These are phyloP conservation scores for Umbelopsis sp. DNA, from an alignment of 192 early-diverging fungal genomes.

Conservation along the genomic window DNA sequence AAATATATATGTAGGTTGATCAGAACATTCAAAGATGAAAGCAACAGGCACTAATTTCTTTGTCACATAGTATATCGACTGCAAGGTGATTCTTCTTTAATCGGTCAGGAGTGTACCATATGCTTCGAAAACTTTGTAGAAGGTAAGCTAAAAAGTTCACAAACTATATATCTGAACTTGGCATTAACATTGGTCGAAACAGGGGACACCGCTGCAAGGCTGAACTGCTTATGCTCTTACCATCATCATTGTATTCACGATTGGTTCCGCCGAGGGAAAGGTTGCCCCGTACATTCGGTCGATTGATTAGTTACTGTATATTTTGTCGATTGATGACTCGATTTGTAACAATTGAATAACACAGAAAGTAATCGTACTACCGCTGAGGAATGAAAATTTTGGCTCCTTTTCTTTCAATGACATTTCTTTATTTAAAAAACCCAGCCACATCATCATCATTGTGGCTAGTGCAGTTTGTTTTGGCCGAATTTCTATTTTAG, in stretches of 20 bases:
- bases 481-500: conserved; percentile 9
- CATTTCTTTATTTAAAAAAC: too few relatives aligned
- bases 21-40: too few relatives aligned
- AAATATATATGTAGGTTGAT: conserved; percentile 63
- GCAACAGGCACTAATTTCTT: neutral
- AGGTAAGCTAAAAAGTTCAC: conserved; percentile 41
- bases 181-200: neutral
- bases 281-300: conserved; percentile 4
- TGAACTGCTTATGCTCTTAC: conserved; percentile 91
- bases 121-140: conserved; percentile 92
- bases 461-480: conserved; percentile 20
- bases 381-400: too few relatives aligned
- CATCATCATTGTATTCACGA: conserved; percentile 81
- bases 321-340: too few relatives aligned
- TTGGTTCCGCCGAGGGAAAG: conserved; percentile 60
- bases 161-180: neutral
- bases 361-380: too few relatives aligned
- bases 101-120: conserved; percentile 87
- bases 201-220: conserved; percentile 76
- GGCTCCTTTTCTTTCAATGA: too few relatives aligned
- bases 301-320: neutral
- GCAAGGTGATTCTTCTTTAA: conserved; percentile 55
- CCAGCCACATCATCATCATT: conserved; percentile 7
- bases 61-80: conserved; percentile 58
- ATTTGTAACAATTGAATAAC: too few relatives aligned